These are phyloP conservation scores for Hyaloscypha hepaticicola DNA, from an alignment of 495 filamentous ascomycete genomes.

Conservation along the genomic window DNA sequence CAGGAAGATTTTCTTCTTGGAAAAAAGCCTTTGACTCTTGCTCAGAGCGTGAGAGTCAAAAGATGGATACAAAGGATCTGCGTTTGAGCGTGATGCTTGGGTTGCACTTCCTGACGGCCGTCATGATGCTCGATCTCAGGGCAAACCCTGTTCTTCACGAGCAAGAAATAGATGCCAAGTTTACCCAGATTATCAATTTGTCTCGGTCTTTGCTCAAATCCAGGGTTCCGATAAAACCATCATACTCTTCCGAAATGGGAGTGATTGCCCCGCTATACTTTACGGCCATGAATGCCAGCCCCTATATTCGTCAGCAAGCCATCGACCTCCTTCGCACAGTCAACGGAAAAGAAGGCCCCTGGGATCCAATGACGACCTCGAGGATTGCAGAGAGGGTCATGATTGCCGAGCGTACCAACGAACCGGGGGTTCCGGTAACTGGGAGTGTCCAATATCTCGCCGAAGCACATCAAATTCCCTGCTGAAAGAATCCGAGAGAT, in stretches of 20 bases:
- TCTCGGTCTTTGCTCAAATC: conserved; percentile 2
- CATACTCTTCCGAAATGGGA: conserved; percentile 2
- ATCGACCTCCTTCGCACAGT: conserved; percentile 8
- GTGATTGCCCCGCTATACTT: conserved; percentile 14
- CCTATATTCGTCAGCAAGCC: conserved; percentile 11
- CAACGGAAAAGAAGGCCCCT: conserved; percentile 13
- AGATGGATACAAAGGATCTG: conserved; percentile 6
- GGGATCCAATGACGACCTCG: conserved; percentile 11
- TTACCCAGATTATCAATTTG: conserved; percentile 2
- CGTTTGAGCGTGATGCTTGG: conserved; percentile 11
- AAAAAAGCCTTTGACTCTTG: conserved; percentile 14
- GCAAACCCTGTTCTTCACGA: not conserved
- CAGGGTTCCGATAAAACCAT: not conserved
- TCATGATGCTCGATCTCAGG: conserved; percentile 17
- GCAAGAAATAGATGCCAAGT: not conserved
- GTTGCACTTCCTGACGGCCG: conserved; percentile 5
- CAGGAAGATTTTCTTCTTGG: conserved; percentile 2
- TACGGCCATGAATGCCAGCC: conserved; percentile 12
- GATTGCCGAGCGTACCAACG: not conserved
- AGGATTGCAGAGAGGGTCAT: conserved; percentile 8
- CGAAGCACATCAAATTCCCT: not conserved
- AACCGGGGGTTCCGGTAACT: not conserved
- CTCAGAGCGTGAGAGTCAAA: not conserved
- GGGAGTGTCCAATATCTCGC: not conserved
- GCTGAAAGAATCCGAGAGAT: not conserved